Evolutionary conservation across 2,329 filamentous ascomycete species (phyloP).

Genomic region (Chaetomium sp.): DNA sequence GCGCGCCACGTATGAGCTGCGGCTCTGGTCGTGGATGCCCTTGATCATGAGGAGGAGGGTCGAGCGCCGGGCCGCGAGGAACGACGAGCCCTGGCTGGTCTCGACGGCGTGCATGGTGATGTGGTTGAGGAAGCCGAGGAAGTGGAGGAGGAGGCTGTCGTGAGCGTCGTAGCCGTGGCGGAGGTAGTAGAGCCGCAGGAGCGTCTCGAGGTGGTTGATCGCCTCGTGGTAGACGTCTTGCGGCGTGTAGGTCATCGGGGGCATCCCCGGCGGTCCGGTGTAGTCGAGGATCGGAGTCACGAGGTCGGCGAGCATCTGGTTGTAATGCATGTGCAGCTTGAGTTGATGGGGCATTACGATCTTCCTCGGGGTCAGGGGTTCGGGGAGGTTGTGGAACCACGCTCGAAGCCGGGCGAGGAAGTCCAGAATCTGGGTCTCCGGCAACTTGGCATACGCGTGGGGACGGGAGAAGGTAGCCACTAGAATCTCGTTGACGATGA

Average conservation of each 20-base stretch:
- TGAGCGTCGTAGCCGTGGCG: constrained; percentile 28
- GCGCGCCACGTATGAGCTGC: constrained; percentile 12
- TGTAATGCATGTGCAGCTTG: constrained; percentile 28
- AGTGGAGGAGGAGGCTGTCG: constrained; percentile 21
- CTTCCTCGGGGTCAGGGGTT: constrained; percentile 23
- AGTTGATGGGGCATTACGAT: constrained; percentile 28
- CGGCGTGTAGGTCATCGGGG: constrained; percentile 5
- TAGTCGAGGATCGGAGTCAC: constrained; percentile 16
- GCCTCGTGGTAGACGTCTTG: constrained; percentile 20
- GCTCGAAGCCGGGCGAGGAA: constrained; percentile 20
- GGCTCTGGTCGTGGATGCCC: constrained; percentile 20
- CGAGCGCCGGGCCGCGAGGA: constrained; percentile 15
- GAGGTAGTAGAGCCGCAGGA: constrained; percentile 31
- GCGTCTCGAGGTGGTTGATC: constrained; percentile 27
- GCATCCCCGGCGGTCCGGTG: constrained; percentile 4
- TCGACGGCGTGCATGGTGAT: constrained; percentile 19
- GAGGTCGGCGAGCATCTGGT: constrained; percentile 17
- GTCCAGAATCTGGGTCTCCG: constrained; percentile 18
- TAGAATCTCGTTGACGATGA: constrained; percentile 25
- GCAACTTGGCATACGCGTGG: constrained; percentile 10
- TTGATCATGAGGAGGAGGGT: constrained; percentile 21
- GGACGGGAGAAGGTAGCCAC: constrained; percentile 17
- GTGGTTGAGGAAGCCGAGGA: constrained; percentile 17
- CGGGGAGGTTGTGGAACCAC: constrained; percentile 23
- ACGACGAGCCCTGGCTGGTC: constrained; percentile 7